A percentile compares a stretch with the other conserved stretches of the same genome.
Evolutionary conservation across 768 basidiomycete genomes (phyloP).

Genomic region (Tubosaeta sp.): DNA sequence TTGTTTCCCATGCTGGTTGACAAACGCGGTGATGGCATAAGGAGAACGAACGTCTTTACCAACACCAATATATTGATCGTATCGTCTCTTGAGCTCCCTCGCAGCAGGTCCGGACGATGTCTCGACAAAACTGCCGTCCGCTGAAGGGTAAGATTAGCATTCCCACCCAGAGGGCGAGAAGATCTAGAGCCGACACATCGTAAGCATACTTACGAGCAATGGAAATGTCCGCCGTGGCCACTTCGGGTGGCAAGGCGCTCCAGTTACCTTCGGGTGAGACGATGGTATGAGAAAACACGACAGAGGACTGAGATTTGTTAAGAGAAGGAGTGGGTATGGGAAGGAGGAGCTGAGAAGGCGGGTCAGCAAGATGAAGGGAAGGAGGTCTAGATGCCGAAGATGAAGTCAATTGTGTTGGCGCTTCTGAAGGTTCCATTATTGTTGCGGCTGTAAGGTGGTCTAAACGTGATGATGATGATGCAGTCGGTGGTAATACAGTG

Average conservation of each 20-base stretch:
- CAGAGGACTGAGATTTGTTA: constrained; percentile 38
- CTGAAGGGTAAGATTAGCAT: constrained; percentile 34
- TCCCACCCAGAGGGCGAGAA: not conserved
- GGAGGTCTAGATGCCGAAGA: constrained; percentile 16
- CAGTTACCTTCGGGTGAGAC: constrained; percentile 33
- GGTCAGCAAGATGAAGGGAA: constrained; percentile 17
- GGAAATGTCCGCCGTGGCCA: constrained; percentile 52
- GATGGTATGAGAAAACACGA: constrained; percentile 43
- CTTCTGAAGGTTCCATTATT: constrained; percentile 18
- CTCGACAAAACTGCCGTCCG: constrained; percentile 75
- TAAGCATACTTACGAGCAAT: constrained; percentile 50
- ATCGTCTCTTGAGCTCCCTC: constrained; percentile 69
- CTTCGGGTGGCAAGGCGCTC: constrained; percentile 45
- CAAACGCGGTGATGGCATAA: constrained; percentile 76
- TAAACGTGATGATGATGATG: constrained; percentile 17
- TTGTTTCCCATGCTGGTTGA: constrained; percentile 75
- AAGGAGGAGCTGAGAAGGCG: constrained; percentile 34
- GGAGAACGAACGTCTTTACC: constrained; percentile 66
- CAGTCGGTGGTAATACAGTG: constrained; percentile 22
- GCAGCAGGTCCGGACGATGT: constrained; percentile 75
- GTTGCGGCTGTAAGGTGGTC: constrained; percentile 21
- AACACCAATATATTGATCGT: constrained; percentile 67
- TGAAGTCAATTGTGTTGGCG: constrained; percentile 9
- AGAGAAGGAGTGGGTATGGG: constrained; percentile 38
- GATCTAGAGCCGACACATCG: constrained; percentile 4